Conservation (phyloP, 1,284 basidiomycete genomes). For the Gastroboletus turbinatus region DNA sequence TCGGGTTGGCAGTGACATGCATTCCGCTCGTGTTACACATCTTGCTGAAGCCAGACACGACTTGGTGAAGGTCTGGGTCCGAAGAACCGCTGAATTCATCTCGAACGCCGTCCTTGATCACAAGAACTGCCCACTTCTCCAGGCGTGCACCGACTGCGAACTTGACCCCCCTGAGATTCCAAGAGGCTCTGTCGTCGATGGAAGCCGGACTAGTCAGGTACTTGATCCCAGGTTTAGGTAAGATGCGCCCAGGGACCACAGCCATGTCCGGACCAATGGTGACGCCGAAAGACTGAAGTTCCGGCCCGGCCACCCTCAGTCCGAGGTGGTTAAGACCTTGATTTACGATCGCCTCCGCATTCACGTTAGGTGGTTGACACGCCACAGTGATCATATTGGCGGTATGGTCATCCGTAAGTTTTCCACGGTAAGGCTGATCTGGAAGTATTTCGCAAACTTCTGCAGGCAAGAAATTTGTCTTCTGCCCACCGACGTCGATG, state of each 20-base stretch:
- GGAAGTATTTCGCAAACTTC: slow-evolving; percentile 76
- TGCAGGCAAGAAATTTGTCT: slow-evolving; percentile 57
- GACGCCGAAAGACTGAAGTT: slow-evolving; percentile 60
- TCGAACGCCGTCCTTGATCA: slow-evolving; percentile 57
- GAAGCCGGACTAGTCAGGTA: slow-evolving; percentile 47
- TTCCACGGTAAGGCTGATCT: slow-evolving; percentile 69
- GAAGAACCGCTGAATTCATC: slow-evolving; percentile 51
- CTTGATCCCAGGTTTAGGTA: slow-evolving; percentile 57
- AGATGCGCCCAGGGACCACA: slow-evolving; percentile 72
- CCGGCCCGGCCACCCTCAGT: slow-evolving; percentile 45
- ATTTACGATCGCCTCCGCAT: slow-evolving; percentile 59
- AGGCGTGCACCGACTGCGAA: slow-evolving; percentile 58
- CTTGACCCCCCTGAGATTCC: slow-evolving; percentile 69
- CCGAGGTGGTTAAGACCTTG: slow-evolving; percentile 65
- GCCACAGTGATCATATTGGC: slow-evolving; percentile 70
- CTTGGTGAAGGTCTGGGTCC: slow-evolving; percentile 50
- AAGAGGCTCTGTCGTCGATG: slow-evolving; percentile 62
- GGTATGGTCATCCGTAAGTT: slow-evolving; percentile 71
- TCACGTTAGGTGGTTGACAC: slow-evolving; percentile 69
- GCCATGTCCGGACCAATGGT: slow-evolving; percentile 66
- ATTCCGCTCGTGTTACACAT: slow-evolving; percentile 69
- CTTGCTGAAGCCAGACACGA: slow-evolving; percentile 50
- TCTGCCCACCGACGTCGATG: slow-evolving; percentile 68
- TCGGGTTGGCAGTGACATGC: slow-evolving; percentile 34
- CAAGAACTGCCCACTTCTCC: slow-evolving; percentile 61